A percentile compares a stretch with the other conserved stretches of the same genome.
Conservation (phyloP, 495 filamentous ascomycete species). For the Aspergillus asperescens region DNA sequence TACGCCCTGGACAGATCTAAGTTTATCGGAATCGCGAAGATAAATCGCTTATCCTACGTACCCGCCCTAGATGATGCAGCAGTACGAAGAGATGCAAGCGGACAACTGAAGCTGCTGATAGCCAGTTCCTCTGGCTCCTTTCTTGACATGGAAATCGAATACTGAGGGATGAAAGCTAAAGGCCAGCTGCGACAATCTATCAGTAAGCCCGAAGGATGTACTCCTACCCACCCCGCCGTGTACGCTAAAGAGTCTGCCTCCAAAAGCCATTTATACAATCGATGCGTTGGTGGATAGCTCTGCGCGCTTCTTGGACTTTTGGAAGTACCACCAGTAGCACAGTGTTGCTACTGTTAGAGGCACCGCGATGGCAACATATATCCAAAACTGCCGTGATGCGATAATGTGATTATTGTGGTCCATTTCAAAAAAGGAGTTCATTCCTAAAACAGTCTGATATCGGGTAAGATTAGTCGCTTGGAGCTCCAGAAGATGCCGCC, state of each 20-base stretch:
- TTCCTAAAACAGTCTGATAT: slow-evolving; percentile 31
- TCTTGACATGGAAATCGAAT: neutral
- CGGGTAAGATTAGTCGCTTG: neutral
- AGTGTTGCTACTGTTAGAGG: slow-evolving; percentile 27
- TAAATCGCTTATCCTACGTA: slow-evolving; percentile 1
- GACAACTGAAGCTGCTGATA: slow-evolving; percentile 7
- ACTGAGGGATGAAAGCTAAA: neutral
- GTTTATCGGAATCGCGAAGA: slow-evolving; percentile 1
- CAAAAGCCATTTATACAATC: slow-evolving; percentile 6
- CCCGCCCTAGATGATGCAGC: slow-evolving; percentile 4
- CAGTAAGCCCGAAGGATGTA: neutral
- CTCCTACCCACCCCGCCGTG: neutral
- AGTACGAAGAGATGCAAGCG: neutral
- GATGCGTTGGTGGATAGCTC: neutral
- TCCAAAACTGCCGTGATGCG: slow-evolving; percentile 33
- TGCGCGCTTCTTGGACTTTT: slow-evolving; percentile 5
- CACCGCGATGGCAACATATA: slow-evolving; percentile 26
- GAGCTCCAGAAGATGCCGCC: neutral
- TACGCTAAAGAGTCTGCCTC: neutral
- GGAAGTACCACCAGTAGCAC: slow-evolving; percentile 21
- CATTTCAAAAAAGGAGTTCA: slow-evolving; percentile 35
- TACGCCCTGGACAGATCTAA: neutral
- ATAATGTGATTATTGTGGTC: slow-evolving; percentile 20
- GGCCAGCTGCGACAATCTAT: neutral
- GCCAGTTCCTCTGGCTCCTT: slow-evolving; percentile 8